Evolutionary conservation across 352 stramenopile species (phyloP), one percentile per base, ranked within the genome.

Genomic region (Globisporangium paroecandrum): DNA sequence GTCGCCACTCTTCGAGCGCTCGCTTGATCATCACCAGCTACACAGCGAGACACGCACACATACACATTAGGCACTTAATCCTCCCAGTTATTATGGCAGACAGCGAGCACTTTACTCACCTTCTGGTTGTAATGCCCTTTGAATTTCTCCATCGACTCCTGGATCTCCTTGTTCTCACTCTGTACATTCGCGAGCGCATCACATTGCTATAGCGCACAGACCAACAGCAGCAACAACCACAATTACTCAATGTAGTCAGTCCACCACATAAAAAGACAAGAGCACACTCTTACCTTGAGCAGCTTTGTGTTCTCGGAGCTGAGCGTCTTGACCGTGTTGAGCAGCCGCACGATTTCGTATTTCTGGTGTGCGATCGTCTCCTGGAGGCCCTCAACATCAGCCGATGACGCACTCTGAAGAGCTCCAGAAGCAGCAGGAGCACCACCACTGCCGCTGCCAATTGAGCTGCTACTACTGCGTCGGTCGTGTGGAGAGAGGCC

Each of bases 71-170:
- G 32, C 24, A 20, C 20, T n/a, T 24, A 9, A 56, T 27, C 5
- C 36, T 55, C 27, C 22, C 12, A 46, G 9, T 20, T 46, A 18
- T 20, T 46, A 20, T 20, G 41, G 41, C 15, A 47, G 20, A 18
- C 27, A n/a, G 69, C 43, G 41, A 47, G 41, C 15, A 2, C 18
- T 24, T 22, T 38, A 27, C 25, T n/a, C 25, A 91, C 88, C 83
- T 94, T 96, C 69, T 94, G 88, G 54, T 91, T 91, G 76, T 95
- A 95, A 29, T 92, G 78, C 36, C 80, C 82, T 70, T 95, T 95
- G 71, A 95, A 95, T 12, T 80, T 76, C 24, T 94, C 86, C 86
- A 96, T 94, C 12, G 85, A 82, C 43, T 94, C 81, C 32, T 89
- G 81, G 46, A 94, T 86, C 24, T 90, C 81, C 36, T 78, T 77